Conservation (phyloP, 1,284 basidiomycete species). For the Naganishia sp. region DNA sequence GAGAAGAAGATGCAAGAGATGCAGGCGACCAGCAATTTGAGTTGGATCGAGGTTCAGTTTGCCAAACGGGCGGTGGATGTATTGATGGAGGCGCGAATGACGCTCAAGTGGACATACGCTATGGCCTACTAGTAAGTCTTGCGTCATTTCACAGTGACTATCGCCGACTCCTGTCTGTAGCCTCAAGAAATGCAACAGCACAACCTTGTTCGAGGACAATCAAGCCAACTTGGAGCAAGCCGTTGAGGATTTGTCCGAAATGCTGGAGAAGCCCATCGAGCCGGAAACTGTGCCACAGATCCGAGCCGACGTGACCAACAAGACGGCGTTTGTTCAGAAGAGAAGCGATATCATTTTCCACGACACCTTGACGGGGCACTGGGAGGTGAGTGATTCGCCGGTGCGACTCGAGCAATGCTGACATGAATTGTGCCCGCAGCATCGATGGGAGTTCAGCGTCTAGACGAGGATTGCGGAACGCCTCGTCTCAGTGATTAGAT, state of each 20-base stretch:
- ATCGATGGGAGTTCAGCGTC: conserved; percentile 31
- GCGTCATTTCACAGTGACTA: conserved; percentile 42
- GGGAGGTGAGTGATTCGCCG: conserved; percentile 64
- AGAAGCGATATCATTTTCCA: conserved; percentile 92
- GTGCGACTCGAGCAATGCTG: not conserved
- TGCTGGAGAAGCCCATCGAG: conserved; percentile 88
- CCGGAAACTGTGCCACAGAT: conserved; percentile 76
- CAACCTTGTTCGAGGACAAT: conserved; percentile 96
- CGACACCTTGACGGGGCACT: conserved; percentile 87
- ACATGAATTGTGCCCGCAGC: conserved; percentile 3
- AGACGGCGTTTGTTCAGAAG: conserved; percentile 90
- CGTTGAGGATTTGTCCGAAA: conserved; percentile 89
- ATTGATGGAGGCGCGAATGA: conserved; percentile 85
- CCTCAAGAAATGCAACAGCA: conserved; percentile 79
- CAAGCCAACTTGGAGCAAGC: conserved; percentile 93
- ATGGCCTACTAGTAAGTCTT: conserved; percentile 86
- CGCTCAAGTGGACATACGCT: conserved; percentile 99
- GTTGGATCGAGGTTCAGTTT: conserved; percentile 99
- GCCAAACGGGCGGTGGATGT: conserved; percentile 96
- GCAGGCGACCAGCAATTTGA: conserved; percentile 85
- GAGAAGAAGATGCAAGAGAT: conserved; percentile 99
- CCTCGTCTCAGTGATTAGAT: too few relatives aligned
- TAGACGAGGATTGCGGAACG: not conserved
- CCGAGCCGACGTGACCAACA: conserved; percentile 59
- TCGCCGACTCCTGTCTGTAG: conserved; percentile 34